A percentile compares a stretch with the other conserved stretches of the same genome.
Evolutionary conservation across 2,329 filamentous ascomycete genomes (phyloP).

Genomic region (Fusarium miscanthi): DNA sequence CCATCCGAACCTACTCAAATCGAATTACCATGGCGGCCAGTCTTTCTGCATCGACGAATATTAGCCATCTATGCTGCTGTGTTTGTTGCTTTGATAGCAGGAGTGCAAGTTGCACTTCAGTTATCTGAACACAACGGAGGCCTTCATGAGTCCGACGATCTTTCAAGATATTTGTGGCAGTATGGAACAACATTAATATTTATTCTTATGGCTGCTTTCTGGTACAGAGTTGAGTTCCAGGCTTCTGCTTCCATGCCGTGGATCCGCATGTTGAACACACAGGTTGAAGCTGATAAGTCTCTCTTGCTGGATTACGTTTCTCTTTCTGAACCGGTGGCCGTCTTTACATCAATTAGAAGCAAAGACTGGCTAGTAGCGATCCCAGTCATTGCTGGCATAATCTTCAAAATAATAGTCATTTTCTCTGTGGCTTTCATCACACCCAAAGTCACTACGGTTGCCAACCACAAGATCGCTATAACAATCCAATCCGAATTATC

Average conservation of each 20-base stretch:
- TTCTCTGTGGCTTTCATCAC: constrained; percentile 53
- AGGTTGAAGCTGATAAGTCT: constrained; percentile 47
- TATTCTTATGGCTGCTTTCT: constrained; percentile 48
- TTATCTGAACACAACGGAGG: constrained; percentile 48
- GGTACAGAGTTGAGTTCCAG: constrained; percentile 55
- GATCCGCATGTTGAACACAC: constrained; percentile 48
- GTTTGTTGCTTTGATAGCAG: constrained; percentile 46
- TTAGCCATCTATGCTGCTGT: constrained; percentile 46
- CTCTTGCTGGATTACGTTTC: constrained; percentile 53
- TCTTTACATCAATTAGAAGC: constrained; percentile 47
- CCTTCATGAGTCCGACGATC: constrained; percentile 40
- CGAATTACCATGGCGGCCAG: constrained; percentile 50
- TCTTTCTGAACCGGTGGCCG: constrained; percentile 44
- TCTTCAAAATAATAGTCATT: constrained; percentile 50
- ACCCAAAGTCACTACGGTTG: constrained; percentile 45
- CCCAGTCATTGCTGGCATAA: constrained; percentile 42
- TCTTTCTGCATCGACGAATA: constrained; percentile 50
- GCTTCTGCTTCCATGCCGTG: constrained; percentile 53
- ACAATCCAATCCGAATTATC: constrained; percentile 46
- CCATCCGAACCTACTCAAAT: constrained; percentile 43
- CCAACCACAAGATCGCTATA: constrained; percentile 40
- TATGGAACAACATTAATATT: constrained; percentile 51
- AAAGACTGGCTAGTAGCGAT: constrained; percentile 50
- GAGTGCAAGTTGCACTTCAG: constrained; percentile 47
- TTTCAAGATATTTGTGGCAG: constrained; percentile 52